Base-by-base conservation (phyloP, 192 early-diverging fungal genomes). In the Gaertneriomyces sp. region DNA sequence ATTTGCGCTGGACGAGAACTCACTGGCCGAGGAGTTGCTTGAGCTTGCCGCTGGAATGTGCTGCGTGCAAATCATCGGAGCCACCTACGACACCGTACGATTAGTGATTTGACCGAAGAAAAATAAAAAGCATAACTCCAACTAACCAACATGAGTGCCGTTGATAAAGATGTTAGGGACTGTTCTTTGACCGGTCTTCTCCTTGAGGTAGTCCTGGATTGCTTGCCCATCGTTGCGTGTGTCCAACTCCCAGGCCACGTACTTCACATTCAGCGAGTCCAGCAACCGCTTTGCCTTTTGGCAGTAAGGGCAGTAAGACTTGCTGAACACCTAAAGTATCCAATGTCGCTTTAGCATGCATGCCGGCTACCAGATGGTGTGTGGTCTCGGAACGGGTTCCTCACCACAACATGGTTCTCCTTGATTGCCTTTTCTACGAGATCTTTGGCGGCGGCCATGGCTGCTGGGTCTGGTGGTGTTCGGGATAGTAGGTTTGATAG, bases 301-400 rank as follows among this genome's bases (percentile, higher is more conserved):
- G 71, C 81, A 82, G 74, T 76, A 80, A 3, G 76, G 81, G 67
- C 81, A 82, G 72, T 79, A 81, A 7, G 62, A 57, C 60, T 81
- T 81, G 71, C 89, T 88, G 77, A 93, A 93, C 6, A 59, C 43
- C 54, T 68, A 39, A 41, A 20, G 40, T 2, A 2, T 33, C 1
- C 25, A 63, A 63, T 5, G 51, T n/a, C 2, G 25, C 25, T 33
- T 33, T 33, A 33, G 25, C 25, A 33, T 33, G 25, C 1, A 33
- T 33, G 25, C 25, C 25, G 25, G 25, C 25, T 33, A 33, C 0
- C 25, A 33, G 25, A 1, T 33, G 25, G 0, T 33, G 25, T 2
- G 25, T 33, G 25, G 1, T 33, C 25, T 2, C 2, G 25, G 1
- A 33, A 2, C 0, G 2, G 25, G 25, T 33, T 33, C 25, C 61